Evolutionary conservation across 2,329 filamentous ascomycete genomes (phyloP).

Genomic region (Aspergillus sp.): DNA sequence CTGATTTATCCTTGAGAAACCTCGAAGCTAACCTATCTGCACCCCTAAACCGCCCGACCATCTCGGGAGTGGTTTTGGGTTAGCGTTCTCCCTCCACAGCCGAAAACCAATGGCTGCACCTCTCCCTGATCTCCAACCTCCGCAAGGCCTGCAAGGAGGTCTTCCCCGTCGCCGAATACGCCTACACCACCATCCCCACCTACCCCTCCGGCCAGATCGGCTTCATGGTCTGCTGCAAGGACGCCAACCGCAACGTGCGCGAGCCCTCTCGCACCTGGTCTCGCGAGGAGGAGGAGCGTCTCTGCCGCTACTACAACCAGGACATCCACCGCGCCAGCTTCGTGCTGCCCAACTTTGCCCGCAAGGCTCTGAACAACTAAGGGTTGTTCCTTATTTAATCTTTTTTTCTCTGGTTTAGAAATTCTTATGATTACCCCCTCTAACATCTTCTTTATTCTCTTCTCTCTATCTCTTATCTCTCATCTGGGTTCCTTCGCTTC

Average conservation of each 20-base stretch:
- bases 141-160: slow-evolving; percentile 97
- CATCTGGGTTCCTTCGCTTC: not conserved
- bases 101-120: slow-evolving; percentile 99
- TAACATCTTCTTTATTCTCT: slow-evolving; percentile 9
- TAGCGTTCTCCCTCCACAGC: slow-evolving; percentile 54
- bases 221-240: slow-evolving; percentile 99
- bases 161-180: slow-evolving; percentile 97
- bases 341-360: slow-evolving; percentile 88
- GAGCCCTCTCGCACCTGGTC: slow-evolving; percentile 80
- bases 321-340: slow-evolving; percentile 96
- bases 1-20: not conserved
- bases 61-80: slow-evolving; percentile 31
- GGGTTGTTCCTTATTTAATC: not conserved
- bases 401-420: slow-evolving; percentile 12
- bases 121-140: slow-evolving; percentile 87
- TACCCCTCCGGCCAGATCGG: slow-evolving; percentile 99
- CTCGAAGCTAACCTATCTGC: slow-evolving; percentile 25
- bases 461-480: not conserved
- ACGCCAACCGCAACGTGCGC: slow-evolving; percentile 76
- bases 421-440: slow-evolving; percentile 21
- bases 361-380: slow-evolving; percentile 59
- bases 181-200: slow-evolving; percentile 96
- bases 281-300: slow-evolving; percentile 83
- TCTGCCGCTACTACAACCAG: slow-evolving; percentile 96
- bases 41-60: slow-evolving; percentile 31